A percentile compares a stretch with the other conserved stretches of the same genome.
Conservation (phyloP, 352 stramenopile species). For the Pythium aristosporum region DNA sequence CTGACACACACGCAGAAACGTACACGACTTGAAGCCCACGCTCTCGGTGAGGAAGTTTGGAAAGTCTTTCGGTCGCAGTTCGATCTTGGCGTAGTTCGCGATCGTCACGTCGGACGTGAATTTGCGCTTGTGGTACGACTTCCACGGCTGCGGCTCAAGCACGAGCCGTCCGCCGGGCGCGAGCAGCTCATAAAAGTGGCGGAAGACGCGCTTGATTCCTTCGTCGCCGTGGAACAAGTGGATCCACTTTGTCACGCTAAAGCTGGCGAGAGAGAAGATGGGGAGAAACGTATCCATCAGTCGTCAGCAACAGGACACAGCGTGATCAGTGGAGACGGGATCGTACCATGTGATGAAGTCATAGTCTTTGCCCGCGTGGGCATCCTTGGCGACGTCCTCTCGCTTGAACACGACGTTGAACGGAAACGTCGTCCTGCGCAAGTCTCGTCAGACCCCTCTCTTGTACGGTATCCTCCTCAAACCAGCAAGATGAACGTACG, state of each 20-base stretch:
- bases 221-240: constrained; percentile 88
- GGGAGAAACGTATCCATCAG: neutral
- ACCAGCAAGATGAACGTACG: constrained; percentile 33
- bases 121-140: constrained; percentile 87
- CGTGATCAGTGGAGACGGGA: no score
- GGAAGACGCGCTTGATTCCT: constrained; percentile 75
- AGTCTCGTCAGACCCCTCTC: neutral
- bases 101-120: constrained; percentile 77
- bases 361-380: constrained; percentile 62
- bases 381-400: constrained; percentile 61
- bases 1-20: constrained; percentile 74
- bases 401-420: constrained; percentile 83
- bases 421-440: constrained; percentile 46
- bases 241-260: constrained; percentile 92
- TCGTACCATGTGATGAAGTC: constrained; percentile 79
- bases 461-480: neutral
- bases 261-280: constrained; percentile 35
- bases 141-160: constrained; percentile 86
- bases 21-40: constrained; percentile 65
- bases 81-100: constrained; percentile 69
- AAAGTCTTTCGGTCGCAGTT: constrained; percentile 77
- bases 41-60: constrained; percentile 48
- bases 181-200: constrained; percentile 61
- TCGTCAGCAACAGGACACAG: neutral
- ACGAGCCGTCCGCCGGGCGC: constrained; percentile 66